Conservation (phyloP, 768 basidiomycete genomes). For the Panellus pusillus region DNA sequence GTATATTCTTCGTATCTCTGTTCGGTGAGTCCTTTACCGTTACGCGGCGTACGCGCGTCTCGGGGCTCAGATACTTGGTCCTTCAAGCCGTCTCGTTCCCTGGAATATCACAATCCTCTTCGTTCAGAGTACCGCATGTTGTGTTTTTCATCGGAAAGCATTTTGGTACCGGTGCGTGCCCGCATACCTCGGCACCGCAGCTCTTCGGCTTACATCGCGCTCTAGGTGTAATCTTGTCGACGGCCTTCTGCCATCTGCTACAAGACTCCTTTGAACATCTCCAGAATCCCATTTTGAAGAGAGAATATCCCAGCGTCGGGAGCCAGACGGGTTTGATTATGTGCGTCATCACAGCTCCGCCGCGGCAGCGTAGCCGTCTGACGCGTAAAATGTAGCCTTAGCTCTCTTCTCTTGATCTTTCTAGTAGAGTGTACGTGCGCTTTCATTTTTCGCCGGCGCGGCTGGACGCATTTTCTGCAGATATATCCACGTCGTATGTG, state of each 20-base stretch:
- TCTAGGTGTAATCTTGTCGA: slow-evolving; percentile 75
- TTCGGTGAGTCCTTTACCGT: slow-evolving; percentile 45
- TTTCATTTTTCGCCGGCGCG: slow-evolving; percentile 3
- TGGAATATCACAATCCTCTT: slow-evolving; percentile 53
- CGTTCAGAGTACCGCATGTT: slow-evolving; percentile 58
- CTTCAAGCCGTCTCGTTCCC: slow-evolving; percentile 71
- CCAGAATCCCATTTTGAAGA: slow-evolving; percentile 43
- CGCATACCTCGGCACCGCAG: background rate
- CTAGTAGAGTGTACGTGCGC: slow-evolving; percentile 69
- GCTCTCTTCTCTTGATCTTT: slow-evolving; percentile 70
- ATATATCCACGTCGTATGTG: slow-evolving; percentile 74
- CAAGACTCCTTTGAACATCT: slow-evolving; percentile 74
- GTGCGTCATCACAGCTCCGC: slow-evolving; percentile 42
- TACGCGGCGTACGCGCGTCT: background rate
- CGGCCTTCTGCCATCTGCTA: slow-evolving; percentile 79
- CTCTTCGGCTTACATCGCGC: background rate
- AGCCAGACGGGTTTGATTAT: slow-evolving; percentile 71
- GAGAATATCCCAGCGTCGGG: slow-evolving; percentile 47
- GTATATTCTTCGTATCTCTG: slow-evolving; percentile 62
- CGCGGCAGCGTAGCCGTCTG: background rate
- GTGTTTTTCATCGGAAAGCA: slow-evolving; percentile 87
- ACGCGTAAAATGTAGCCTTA: slow-evolving; percentile 41
- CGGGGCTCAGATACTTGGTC: background rate
- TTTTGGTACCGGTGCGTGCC: slow-evolving; percentile 66
- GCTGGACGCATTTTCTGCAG: slow-evolving; percentile 34